Evolutionary conservation across 73 alveolate genomes (phyloP).

Genomic region (Symbiodinium pilosum): DNA sequence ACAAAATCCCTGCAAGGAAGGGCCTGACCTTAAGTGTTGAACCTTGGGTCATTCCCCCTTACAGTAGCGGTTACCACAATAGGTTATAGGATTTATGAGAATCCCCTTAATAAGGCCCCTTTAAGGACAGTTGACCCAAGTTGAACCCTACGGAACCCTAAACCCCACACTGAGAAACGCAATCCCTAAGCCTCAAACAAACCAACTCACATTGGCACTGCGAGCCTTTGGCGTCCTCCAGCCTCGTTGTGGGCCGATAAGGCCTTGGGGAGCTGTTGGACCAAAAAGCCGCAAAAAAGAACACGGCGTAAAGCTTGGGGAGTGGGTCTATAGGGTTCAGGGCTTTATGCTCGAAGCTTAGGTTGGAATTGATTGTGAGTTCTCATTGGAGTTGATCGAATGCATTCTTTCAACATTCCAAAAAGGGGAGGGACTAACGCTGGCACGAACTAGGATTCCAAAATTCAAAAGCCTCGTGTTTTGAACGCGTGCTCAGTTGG

Average conservation of each 20-base stretch:
- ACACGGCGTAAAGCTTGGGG: not conserved
- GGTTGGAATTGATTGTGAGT: not conserved
- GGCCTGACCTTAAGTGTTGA: too few species aligned
- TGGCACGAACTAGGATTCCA: too few species aligned
- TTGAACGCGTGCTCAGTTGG: too few species aligned
- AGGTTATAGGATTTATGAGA: too few species aligned
- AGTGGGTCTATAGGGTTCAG: not conserved
- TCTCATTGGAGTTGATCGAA: not conserved
- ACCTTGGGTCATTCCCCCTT: too few species aligned
- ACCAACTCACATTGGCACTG: not conserved
- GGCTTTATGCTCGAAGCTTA: not conserved
- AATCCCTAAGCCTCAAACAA: not conserved
- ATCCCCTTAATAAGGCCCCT: too few species aligned
- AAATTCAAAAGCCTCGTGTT: too few species aligned
- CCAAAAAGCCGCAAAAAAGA: not conserved
- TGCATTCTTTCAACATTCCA: too few species aligned
- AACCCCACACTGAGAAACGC: not conserved
- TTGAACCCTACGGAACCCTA: not conserved
- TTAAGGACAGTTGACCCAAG: not conserved
- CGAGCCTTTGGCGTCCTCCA: conserved; percentile 17
- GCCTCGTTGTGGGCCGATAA: conserved; percentile 9
- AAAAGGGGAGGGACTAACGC: too few species aligned
- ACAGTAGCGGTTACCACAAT: too few species aligned
- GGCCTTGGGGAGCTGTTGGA: conserved; percentile 17
- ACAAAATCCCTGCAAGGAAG: too few species aligned